A percentile compares a stretch with the other conserved stretches of the same genome.
Evolutionary conservation across 225 moss, liverwort and hornwort genomes (phyloP).

Genomic region (Sphagnum tenellum): DNA sequence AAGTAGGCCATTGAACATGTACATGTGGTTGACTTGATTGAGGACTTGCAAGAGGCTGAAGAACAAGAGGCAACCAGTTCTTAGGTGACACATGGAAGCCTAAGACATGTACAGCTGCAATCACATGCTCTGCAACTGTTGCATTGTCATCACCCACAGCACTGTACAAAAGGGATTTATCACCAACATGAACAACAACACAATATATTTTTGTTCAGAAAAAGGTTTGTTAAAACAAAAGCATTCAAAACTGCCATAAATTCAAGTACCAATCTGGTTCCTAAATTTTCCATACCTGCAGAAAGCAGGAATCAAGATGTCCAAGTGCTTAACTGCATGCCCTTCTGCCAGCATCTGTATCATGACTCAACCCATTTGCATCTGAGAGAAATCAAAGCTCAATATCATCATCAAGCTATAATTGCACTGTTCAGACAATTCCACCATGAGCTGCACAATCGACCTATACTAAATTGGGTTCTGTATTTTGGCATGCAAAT

Average conservation of each 20-base stretch:
- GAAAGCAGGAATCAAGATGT: constrained; percentile 62
- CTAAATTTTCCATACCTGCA: constrained; percentile 30
- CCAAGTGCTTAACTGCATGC: constrained; percentile 37
- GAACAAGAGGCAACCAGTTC: constrained; percentile 51
- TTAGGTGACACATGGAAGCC: constrained; percentile 56
- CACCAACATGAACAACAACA: too few species aligned
- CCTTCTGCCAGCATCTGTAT: constrained; percentile 69
- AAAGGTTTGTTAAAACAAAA: constrained; percentile 11
- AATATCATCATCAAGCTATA: too few species aligned
- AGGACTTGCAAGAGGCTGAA: constrained; percentile 40
- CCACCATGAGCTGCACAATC: too few species aligned
- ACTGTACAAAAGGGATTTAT: constrained; percentile 35
- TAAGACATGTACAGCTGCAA: constrained; percentile 53
- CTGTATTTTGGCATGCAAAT: neutral
- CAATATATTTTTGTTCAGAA: too few species aligned
- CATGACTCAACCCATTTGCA: too few species aligned
- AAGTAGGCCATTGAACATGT: neutral
- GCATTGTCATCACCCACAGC: constrained; percentile 86
- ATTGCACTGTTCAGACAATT: too few species aligned
- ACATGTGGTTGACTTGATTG: constrained; percentile 65
- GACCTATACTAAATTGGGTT: neutral
- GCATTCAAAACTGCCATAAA: constrained; percentile 2
- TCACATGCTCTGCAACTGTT: constrained; percentile 61
- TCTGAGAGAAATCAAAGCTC: too few species aligned
- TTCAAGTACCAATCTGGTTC: too few species aligned